Evolutionary conservation across 2,329 filamentous ascomycete species (phyloP).

Genomic region (Diaporthe citri): DNA sequence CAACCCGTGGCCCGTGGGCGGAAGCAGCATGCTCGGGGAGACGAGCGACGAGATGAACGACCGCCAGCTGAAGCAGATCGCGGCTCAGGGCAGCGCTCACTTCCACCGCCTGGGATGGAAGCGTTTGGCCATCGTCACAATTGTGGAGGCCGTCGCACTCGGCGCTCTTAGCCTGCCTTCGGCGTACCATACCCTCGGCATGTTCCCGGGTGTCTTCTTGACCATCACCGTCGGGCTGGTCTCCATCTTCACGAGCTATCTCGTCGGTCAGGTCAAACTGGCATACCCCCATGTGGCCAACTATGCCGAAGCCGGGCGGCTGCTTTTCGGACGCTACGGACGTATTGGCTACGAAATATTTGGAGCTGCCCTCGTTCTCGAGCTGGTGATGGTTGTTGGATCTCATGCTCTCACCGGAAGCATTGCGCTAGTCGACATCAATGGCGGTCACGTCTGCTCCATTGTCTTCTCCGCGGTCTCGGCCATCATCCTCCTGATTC

Average conservation of each 20-base stretch:
- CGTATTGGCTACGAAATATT: slow-evolving; percentile 70
- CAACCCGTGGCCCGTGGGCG: slow-evolving; percentile 10
- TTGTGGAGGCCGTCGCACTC: slow-evolving; percentile 70
- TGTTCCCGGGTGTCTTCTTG: slow-evolving; percentile 58
- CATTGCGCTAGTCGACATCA: slow-evolving; percentile 76
- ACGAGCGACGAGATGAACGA: slow-evolving; percentile 27
- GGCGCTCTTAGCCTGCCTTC: slow-evolving; percentile 64
- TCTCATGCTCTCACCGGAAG: slow-evolving; percentile 80
- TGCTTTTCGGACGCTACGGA: slow-evolving; percentile 66
- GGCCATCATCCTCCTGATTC: slow-evolving; percentile 58
- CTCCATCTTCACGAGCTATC: slow-evolving; percentile 56
- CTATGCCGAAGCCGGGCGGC: slow-evolving; percentile 75
- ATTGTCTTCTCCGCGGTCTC: slow-evolving; percentile 61
- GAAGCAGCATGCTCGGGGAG: slow-evolving; percentile 28
- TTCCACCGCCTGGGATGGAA: slow-evolving; percentile 70
- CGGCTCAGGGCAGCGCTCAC: slow-evolving; percentile 58
- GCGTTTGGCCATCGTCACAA: slow-evolving; percentile 66
- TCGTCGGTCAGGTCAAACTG: slow-evolving; percentile 60
- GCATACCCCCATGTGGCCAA: slow-evolving; percentile 69
- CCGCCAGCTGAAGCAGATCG: slow-evolving; percentile 54
- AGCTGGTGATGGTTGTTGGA: slow-evolving; percentile 77
- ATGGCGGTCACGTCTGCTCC: slow-evolving; percentile 64
- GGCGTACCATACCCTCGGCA: slow-evolving; percentile 66
- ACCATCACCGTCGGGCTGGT: slow-evolving; percentile 52
- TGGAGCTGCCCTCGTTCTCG: slow-evolving; percentile 70